Evolutionary conservation across 345 rosid species (phyloP), one percentile per base, ranked within the genome.

Genomic region (Conringia planisiliqua): DNA sequence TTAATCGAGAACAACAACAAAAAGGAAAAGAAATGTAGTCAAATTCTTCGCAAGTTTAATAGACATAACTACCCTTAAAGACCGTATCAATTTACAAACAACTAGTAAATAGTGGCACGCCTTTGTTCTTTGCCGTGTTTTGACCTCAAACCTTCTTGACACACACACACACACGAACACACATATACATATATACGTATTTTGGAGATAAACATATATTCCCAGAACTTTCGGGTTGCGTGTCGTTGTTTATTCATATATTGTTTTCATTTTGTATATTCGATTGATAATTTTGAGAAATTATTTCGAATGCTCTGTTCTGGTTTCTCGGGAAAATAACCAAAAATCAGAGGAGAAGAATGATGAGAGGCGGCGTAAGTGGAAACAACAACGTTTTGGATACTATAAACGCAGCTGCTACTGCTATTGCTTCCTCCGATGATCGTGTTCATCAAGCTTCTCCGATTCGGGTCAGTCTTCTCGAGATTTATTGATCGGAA

Each of bases 371-470:
- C 76, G 80, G 84, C 74, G 79, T 79, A 27, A 70, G 47, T 58
- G 71, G 55, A 81, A 82, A 78, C 80, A 69, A 59, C 79, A 69
- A 59, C 79, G 81, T 85, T 59, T 63, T 87, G 42, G 91, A 87
- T 32, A 91, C 96, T 33, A 80, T 95, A 46, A 84, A 78, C 91
- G 97, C 97, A 20, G 97, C 97, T 68, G 97, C 97, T 76, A 78
- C 89, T 13, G 96, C 91, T 81, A 83, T 95, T 77, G 91, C 91
- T n/a, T 86, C 89, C 12, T 86, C 87, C 47, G 92, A 86, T 82
- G 85, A 77, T 79, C 97, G 93, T 81, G 68, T 72, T 79, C 83
- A 80, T 51, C 97, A 80, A 44, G 76, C 87, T 66, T 61, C 92
- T 55, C 75, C 43, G 33, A 16, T 59, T 74, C 68, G n/a, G 17